A percentile compares a stretch with the other conserved stretches of the same genome.
These are phyloP conservation scores for Trichoderma sp. DNA, from an alignment of 2,329 filamentous ascomycete genomes.

Conservation along the genomic window DNA sequence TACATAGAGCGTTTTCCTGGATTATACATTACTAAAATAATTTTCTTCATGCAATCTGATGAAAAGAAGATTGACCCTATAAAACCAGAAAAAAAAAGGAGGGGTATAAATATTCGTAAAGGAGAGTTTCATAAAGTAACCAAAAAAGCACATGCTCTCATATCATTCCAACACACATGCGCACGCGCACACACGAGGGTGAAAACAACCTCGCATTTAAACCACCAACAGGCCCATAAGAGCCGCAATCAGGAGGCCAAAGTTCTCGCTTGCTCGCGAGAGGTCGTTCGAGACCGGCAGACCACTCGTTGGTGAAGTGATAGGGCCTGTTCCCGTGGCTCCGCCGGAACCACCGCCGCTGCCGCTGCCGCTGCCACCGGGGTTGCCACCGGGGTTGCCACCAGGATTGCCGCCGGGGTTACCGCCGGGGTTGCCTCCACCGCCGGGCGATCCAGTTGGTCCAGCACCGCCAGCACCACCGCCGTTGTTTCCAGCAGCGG, in stretches of 20 bases:
- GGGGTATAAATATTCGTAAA: constrained; percentile 17
- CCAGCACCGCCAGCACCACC: not conserved
- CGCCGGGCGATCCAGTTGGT: not conserved
- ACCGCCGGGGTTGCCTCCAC: not conserved
- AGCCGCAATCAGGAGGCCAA: not conserved
- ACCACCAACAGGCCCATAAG: constrained; percentile 1
- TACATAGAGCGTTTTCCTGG: not conserved
- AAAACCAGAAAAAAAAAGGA: not conserved
- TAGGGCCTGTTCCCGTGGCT: not conserved
- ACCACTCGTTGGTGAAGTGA: not conserved
- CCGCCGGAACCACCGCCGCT: not conserved
- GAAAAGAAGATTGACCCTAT: not conserved
- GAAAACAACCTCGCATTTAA: not conserved
- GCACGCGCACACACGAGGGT: not conserved
- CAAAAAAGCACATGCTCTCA: not conserved
- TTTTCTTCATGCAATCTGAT: not conserved
- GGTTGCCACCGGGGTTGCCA: not conserved
- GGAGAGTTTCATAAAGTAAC: constrained; percentile 14
- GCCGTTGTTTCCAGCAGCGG: not conserved
- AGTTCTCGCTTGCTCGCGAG: constrained; percentile 5
- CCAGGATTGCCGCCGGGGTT: not conserved
- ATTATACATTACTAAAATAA: constrained; percentile 9
- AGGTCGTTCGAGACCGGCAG: not conserved
- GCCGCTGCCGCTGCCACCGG: not conserved
- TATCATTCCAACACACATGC: not conserved